These are phyloP conservation scores for Spergularia bocconei DNA, from an alignment of 148 eudicot species.

Conservation along the genomic window DNA sequence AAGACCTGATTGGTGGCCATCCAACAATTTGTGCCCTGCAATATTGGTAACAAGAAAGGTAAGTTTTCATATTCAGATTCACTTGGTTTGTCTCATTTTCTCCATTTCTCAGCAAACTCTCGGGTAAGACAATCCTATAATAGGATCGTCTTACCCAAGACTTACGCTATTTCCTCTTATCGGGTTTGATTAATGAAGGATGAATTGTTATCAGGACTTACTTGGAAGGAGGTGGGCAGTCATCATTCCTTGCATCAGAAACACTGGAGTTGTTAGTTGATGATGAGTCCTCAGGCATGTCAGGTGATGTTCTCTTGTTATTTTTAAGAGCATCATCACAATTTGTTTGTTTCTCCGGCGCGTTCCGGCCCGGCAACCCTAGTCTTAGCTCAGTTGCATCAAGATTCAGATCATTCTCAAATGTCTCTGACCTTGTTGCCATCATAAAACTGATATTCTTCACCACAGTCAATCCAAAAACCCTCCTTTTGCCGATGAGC, in stretches of 20 bases:
- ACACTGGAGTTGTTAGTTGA: constrained; percentile 32
- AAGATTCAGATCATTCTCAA: constrained; percentile 38
- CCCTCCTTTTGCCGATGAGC: not conserved
- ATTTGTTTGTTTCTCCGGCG: constrained; percentile 23
- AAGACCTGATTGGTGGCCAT: constrained; percentile 69
- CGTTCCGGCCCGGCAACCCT: constrained; percentile 57
- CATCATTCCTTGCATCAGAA: constrained; percentile 33
- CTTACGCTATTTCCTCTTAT: not conserved
- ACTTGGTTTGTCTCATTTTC: not conserved
- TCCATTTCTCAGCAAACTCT: not conserved
- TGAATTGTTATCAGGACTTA: constrained; percentile 31
- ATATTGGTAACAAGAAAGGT: constrained; percentile 7
- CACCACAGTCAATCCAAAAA: constrained; percentile 17
- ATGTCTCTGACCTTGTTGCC: constrained; percentile 36
- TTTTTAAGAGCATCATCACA: constrained; percentile 10
- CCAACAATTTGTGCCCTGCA: constrained; percentile 64
- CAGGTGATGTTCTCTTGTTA: constrained; percentile 51
- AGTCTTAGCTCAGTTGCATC: constrained; percentile 64
- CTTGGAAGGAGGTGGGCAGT: constrained; percentile 54
- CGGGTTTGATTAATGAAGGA: not conserved
- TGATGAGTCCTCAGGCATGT: constrained; percentile 31
- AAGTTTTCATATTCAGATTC: constrained; percentile 20
- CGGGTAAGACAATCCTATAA: not conserved
- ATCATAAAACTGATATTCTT: constrained; percentile 18
- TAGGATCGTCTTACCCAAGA: not conserved